Base-by-base conservation (phyloP, 1,139 yeast species). In the Taphrina confusa region DNA sequence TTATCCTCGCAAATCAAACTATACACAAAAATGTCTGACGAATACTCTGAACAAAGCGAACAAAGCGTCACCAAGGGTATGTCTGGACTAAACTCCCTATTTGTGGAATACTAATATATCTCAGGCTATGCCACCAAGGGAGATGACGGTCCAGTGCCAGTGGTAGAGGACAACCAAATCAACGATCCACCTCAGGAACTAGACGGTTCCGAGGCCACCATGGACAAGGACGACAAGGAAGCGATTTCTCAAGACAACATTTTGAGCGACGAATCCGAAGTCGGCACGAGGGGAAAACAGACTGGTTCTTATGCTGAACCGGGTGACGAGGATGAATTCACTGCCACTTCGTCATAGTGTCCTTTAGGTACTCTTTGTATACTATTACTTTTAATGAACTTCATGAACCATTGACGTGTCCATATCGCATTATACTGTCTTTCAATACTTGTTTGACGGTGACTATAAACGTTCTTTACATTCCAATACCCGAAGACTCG, bases 171-270 rank as follows among this genome's bases (percentile, higher is more conserved):
- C 51, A 36, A 54, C 44, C 44, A 42, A 16, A 36, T 54, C 14
- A 47, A 47, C 30, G 51, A 33, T 14, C 40, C 50, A 3, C 34
- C 51, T 23, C 58, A 42, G 27, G 58, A 54, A 31, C 42, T 47
- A 11, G 58, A 54, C 36, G 34, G 25, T 27, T 44, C 58, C 12
- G 58, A 54, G 36, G 45, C 30, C 16, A 34, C 51, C 16, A 54
- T 54, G 50, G 51, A 54, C 20, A 20, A 23, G 14, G 58, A 54
- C 40, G 58, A 54, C 51, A 54, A 54, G 58, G 58, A 54, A 14
- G 58, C 58, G 34, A 54, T 54, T 16, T 34, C 37, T 16, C 22
- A 25, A 22, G 47, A 34, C 45, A 54, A 54, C 58, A 44, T 54
- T 45, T 33, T 54, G 34, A 54, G 58, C 23, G 44, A 54, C 22